Conservation (phyloP, 208 protist genomes). For the Acanthamoeba lenticulata region DNA sequence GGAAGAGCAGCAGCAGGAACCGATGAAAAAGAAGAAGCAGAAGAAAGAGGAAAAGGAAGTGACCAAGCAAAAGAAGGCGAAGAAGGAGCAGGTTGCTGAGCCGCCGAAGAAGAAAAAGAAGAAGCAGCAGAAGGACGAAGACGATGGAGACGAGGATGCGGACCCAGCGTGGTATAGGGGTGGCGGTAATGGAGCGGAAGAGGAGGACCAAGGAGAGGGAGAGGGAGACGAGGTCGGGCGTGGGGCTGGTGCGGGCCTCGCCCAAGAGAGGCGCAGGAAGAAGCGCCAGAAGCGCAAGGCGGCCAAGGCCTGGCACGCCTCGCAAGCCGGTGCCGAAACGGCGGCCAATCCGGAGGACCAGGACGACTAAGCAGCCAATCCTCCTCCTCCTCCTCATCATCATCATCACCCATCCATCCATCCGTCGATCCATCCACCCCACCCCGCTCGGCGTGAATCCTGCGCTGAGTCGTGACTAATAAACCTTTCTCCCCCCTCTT, state of each 20-base stretch:
- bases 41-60: neutral
- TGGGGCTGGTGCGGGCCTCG: no score
- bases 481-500: neutral
- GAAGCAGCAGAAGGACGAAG: neutral
- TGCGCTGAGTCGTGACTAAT: constrained; percentile 15
- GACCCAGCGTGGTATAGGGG: neutral
- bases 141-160: no score
- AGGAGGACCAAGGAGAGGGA: neutral
- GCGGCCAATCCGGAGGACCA: no score
- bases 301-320: no score
- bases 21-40: neutral
- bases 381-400: no score
- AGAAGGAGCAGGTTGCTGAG: neutral
- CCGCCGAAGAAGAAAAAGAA: neutral
- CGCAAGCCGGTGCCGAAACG: no score
- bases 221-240: no score
- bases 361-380: no score
- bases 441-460: no score
- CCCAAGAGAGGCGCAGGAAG: neutral
- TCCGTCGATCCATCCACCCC: no score
- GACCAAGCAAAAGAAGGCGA: neutral
- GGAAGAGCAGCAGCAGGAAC: neutral
- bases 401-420: no score
- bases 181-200: neutral
- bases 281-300: neutral